A percentile compares a stretch with the other conserved stretches of the same genome.
Conservation (phyloP, 805 yeast genomes). For the Starmerella powellii region DNA sequence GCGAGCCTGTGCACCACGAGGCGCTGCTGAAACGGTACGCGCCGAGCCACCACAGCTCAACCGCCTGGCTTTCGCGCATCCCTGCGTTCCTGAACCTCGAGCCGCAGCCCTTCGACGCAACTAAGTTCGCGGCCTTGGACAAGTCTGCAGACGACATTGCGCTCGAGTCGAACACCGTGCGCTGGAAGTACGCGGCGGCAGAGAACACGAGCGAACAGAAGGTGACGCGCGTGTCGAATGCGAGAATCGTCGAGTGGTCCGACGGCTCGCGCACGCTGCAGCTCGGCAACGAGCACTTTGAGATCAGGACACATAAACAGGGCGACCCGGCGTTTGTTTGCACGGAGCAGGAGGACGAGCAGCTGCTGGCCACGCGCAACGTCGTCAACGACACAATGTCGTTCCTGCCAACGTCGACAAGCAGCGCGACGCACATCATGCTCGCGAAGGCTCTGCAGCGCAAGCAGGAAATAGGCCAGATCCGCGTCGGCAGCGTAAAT, state of each 20-base stretch:
- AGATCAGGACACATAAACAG: constrained; percentile 34
- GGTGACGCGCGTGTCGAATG: constrained; percentile 72
- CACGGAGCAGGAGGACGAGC: constrained; percentile 56
- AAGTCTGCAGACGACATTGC: constrained; percentile 29
- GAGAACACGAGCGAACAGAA: constrained; percentile 35
- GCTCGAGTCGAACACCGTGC: constrained; percentile 64
- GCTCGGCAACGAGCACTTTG: constrained; percentile 78
- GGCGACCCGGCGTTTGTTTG: constrained; percentile 60
- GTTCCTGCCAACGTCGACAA: constrained; percentile 83
- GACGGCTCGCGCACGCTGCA: constrained; percentile 83
- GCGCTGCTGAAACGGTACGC: constrained; percentile 19
- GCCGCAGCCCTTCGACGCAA: constrained; percentile 65
- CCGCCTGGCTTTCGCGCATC: constrained; percentile 34
- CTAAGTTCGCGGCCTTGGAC: constrained; percentile 22
- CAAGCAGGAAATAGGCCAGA: constrained; percentile 23
- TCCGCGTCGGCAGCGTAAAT: constrained; percentile 29
- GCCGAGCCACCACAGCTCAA: constrained; percentile 18
- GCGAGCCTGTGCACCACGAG: constrained; percentile 14
- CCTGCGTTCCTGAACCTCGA: constrained; percentile 78
- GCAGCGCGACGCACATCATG: constrained; percentile 67
- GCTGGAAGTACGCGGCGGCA: constrained; percentile 80
- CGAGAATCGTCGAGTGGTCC: constrained; percentile 85
- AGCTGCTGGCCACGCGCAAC: constrained; percentile 58
- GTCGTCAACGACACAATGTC: constrained; percentile 52
- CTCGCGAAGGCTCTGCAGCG: constrained; percentile 41